phyloP scores from a whole-genome alignment of 2,329 filamentous ascomycete genomes.

The Botryotinia convoluta region DNA sequence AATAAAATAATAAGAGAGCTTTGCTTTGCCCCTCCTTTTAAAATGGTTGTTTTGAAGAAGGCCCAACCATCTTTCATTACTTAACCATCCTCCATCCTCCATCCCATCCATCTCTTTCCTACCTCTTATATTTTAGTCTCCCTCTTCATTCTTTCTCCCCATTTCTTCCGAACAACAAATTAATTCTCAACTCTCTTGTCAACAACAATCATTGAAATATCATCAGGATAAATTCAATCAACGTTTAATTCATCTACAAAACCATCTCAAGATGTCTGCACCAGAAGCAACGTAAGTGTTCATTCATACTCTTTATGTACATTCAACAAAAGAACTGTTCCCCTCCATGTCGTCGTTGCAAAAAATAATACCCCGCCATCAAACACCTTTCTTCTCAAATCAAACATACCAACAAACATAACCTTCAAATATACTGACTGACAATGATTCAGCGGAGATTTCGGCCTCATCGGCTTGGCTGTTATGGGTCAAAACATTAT shows the following conservation, averaged over 20 bases:
- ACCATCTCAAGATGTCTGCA: slow-evolving; percentile 34
- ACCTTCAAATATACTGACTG: slow-evolving; percentile 22
- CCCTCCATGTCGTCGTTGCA: slow-evolving; percentile 1
- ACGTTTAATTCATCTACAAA: slow-evolving; percentile 19
- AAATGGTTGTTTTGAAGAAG: neutral
- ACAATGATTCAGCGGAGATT: slow-evolving; percentile 55
- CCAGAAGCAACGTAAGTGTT: slow-evolving; percentile 60
- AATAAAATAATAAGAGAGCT: neutral
- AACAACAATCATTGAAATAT: slow-evolving; percentile 16
- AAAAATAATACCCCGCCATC: slow-evolving; percentile 16
- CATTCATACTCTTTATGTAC: slow-evolving; percentile 33
- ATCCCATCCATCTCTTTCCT: neutral
- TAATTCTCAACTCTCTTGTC: neutral
- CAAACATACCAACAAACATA: neutral
- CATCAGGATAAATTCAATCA: slow-evolving; percentile 19
- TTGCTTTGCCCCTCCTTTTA: slow-evolving; percentile 4
- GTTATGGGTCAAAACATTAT: slow-evolving; percentile 91
- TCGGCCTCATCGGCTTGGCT: slow-evolving; percentile 89
- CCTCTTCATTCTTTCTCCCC: neutral
- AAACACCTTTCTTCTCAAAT: neutral
- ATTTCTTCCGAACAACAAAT: slow-evolving; percentile 1
- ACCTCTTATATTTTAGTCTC: neutral
- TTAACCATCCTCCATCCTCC: neutral
- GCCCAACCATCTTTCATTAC: slow-evolving; percentile 5
- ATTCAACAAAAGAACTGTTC: neutral